These are phyloP conservation scores for Medicago lupulina DNA, from an alignment of 306 rosid species.

Conservation along the genomic window DNA sequence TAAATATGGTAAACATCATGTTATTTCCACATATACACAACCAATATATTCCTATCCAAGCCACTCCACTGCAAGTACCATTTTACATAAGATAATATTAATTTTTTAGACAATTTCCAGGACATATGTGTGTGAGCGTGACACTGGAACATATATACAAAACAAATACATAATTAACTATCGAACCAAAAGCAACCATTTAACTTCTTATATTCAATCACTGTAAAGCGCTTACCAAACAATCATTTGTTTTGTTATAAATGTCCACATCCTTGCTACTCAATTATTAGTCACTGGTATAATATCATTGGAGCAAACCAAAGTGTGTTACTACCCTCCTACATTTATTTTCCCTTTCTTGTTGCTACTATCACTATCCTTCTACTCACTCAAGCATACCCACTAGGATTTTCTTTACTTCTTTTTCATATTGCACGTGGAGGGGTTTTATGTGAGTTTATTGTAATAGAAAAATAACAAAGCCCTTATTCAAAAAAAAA, in stretches of 20 bases:
- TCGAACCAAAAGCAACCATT: conserved; percentile 26
- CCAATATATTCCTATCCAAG: conserved; percentile 1
- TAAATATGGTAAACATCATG: conserved; percentile 30
- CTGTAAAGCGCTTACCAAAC: conserved; percentile 32
- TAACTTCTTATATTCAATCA: conserved; percentile 12
- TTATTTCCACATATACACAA: conserved; percentile 31
- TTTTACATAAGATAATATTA: conserved; percentile 25
- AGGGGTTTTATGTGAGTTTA: conserved; percentile 9
- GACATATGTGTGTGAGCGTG: background rate
- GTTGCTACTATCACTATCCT: conserved; percentile 9
- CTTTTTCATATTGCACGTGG: background rate
- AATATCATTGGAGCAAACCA: conserved; percentile 17
- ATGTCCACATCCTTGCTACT: conserved; percentile 28
- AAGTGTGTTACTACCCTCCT: background rate
- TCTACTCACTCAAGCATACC: background rate
- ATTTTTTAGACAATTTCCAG: conserved; percentile 22
- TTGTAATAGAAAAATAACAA: conserved; percentile 27
- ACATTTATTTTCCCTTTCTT: background rate
- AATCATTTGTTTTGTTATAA: conserved; percentile 16
- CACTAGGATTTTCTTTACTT: background rate
- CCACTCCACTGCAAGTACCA: conserved; percentile 6
- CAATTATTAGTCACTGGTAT: conserved; percentile 24
- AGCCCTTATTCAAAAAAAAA: background rate
- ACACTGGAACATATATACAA: conserved; percentile 18
- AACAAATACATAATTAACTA: conserved; percentile 18